These are phyloP conservation scores for Xylaria sp. DNA, from an alignment of 2,329 filamentous ascomycete species.

Conservation along the genomic window DNA sequence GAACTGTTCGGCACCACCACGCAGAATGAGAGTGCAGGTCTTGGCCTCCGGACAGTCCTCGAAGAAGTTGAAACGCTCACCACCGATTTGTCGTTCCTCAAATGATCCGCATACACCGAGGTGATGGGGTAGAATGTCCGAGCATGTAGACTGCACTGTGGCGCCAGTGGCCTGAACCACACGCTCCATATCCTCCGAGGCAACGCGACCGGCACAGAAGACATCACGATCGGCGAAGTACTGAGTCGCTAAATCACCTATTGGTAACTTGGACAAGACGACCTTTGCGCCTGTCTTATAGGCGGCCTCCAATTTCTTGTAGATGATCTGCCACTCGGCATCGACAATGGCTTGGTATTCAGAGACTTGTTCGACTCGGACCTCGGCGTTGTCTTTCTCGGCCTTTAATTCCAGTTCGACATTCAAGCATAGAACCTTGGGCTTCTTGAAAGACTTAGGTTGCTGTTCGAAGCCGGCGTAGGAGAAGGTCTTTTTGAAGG, in stretches of 20 bases:
- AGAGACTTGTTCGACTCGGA: constrained; percentile 96
- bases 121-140: constrained; percentile 89
- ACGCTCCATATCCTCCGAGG: constrained; percentile 92
- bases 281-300: constrained; percentile 97
- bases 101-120: constrained; percentile 91
- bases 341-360: constrained; percentile 99
- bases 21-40: constrained; percentile 94
- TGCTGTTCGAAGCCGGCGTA: constrained; percentile 99
- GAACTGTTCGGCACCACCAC: constrained; percentile 97
- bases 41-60: constrained; percentile 94
- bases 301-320: constrained; percentile 96
- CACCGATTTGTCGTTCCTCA: constrained; percentile 96
- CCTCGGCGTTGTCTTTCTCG: constrained; percentile 99
- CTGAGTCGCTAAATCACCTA: constrained; percentile 96
- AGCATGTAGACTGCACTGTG: constrained; percentile 93
- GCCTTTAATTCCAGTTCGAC: constrained; percentile 98
- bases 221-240: constrained; percentile 98
- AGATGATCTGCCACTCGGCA: constrained; percentile 99
- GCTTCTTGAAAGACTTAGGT: constrained; percentile 92
- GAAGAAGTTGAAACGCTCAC: constrained; percentile 98
- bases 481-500: constrained; percentile 99
- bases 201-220: constrained; percentile 95
- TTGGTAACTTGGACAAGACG: constrained; percentile 95
- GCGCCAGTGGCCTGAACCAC: constrained; percentile 95
- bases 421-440: constrained; percentile 96